Evolutionary conservation across 1,284 basidiomycete genomes (phyloP).

Genomic region (Pulveroboletus sp.): DNA sequence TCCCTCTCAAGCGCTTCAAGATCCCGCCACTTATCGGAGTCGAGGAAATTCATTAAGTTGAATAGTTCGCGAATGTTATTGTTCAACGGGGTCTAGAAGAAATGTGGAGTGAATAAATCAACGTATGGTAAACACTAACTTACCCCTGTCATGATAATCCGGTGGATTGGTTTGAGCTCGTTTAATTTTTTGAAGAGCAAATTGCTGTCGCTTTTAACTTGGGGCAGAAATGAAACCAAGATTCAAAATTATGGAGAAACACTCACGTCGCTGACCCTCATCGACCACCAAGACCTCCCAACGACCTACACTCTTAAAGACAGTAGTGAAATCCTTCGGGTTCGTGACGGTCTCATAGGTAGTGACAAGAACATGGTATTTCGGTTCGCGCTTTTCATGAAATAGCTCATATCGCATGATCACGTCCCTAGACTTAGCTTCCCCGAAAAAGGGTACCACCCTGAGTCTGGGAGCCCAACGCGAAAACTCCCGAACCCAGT

Average conservation of each 20-base stretch:
- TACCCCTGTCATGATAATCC: conserved; percentile 90
- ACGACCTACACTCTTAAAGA: conserved; percentile 80
- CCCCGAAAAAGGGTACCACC: conserved; percentile 83
- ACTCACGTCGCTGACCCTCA: conserved; percentile 88
- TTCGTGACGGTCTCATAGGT: conserved; percentile 84
- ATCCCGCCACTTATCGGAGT: conserved; percentile 74
- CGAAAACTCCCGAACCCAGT: conserved; percentile 87
- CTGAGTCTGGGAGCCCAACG: conserved; percentile 86
- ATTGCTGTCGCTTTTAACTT: conserved; percentile 82
- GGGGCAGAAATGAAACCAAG: conserved; percentile 9
- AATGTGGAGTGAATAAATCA: conserved; percentile 2
- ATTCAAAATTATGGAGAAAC: background rate
- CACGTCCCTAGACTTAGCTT: conserved; percentile 76
- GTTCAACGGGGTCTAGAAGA: conserved; percentile 83
- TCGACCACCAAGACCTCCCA: conserved; percentile 95
- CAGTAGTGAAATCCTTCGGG: conserved; percentile 62
- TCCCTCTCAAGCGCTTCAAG: conserved; percentile 70
- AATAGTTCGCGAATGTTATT: conserved; percentile 96
- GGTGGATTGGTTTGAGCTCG: conserved; percentile 77
- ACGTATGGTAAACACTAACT: conserved; percentile 23
- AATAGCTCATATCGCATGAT: conserved; percentile 83
- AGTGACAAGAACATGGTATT: conserved; percentile 84
- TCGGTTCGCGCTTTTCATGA: conserved; percentile 61
- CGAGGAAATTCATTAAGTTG: conserved; percentile 93
- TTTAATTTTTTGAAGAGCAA: conserved; percentile 84